These are phyloP conservation scores for Cryphonectria carpinicola DNA, from an alignment of 2,329 filamentous ascomycete species.

Conservation along the genomic window DNA sequence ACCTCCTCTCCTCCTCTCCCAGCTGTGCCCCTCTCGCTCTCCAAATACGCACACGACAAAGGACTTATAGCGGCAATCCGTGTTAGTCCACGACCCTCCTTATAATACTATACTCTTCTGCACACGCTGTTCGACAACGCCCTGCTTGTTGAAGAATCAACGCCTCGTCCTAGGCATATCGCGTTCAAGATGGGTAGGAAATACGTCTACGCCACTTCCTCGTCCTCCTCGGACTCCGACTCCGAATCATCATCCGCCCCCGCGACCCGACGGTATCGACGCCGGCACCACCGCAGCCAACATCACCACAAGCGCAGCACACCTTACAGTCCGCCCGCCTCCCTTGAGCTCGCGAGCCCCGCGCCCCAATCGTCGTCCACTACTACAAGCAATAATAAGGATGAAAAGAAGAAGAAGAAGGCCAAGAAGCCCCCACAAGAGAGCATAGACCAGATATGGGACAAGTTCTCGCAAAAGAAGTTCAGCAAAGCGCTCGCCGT, in stretches of 20 bases:
- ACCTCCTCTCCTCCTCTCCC: neutral
- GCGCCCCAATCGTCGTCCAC: slow-evolving; percentile 4
- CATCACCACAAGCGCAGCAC: neutral
- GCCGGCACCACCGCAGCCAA: slow-evolving; percentile 11
- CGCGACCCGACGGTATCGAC: slow-evolving; percentile 13
- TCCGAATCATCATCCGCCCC: slow-evolving; percentile 18
- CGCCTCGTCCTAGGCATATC: neutral
- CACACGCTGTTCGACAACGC: neutral
- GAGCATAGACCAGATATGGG: slow-evolving; percentile 70
- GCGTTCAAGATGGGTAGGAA: slow-evolving; percentile 22
- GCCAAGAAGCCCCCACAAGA: slow-evolving; percentile 66
- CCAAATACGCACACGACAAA: neutral
- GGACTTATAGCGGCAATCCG: neutral
- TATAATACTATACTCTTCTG: neutral
- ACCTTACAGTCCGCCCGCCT: neutral
- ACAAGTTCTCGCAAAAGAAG: slow-evolving; percentile 60
- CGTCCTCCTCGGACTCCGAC: slow-evolving; percentile 24
- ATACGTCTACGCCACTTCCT: neutral
- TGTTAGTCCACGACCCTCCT: neutral
- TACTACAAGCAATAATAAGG: slow-evolving; percentile 34
- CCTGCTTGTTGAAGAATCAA: neutral
- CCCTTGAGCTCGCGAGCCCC: neutral
- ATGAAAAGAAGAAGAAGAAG: slow-evolving; percentile 56
- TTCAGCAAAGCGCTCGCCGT: slow-evolving; percentile 69
- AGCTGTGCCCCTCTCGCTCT: neutral